These are phyloP conservation scores for Fusarium scirpi DNA, from an alignment of 2,329 filamentous ascomycete genomes.

Conservation along the genomic window DNA sequence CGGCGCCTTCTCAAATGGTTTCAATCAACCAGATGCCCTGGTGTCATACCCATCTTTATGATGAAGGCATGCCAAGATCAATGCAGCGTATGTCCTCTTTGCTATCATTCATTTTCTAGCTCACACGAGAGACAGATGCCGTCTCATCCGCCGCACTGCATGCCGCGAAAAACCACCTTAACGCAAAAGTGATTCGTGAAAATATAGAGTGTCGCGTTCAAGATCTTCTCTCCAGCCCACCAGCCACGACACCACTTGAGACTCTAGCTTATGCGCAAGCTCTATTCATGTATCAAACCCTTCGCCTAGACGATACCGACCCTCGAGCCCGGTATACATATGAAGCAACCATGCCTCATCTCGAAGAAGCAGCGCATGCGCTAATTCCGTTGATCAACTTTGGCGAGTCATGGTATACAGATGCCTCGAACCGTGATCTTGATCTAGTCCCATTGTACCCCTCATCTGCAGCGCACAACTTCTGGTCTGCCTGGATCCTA, in stretches of 20 bases:
- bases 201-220: neutral
- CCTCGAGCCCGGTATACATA: neutral
- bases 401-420: neutral
- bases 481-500: neutral
- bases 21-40: neutral
- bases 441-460: neutral
- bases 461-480: neutral
- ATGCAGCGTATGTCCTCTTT: neutral
- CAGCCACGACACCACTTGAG: neutral
- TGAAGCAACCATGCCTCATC: slow-evolving; percentile 11
- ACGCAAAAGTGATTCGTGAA: neutral
- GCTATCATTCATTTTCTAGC: neutral
- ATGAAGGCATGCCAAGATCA: neutral
- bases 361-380: neutral
- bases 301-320: neutral
- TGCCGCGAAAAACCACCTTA: neutral
- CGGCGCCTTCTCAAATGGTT: neutral
- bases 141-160: neutral
- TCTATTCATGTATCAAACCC: neutral
- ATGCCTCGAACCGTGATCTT: neutral
- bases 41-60: neutral
- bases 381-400: neutral
- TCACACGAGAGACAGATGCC: neutral
- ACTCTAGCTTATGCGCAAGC: neutral
- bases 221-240: neutral